Percentiles rank a stretch among this genome's conserved stretches.
Conservation (phyloP, 257 asterid genomes). For the Gentiana dahurica region DNA sequence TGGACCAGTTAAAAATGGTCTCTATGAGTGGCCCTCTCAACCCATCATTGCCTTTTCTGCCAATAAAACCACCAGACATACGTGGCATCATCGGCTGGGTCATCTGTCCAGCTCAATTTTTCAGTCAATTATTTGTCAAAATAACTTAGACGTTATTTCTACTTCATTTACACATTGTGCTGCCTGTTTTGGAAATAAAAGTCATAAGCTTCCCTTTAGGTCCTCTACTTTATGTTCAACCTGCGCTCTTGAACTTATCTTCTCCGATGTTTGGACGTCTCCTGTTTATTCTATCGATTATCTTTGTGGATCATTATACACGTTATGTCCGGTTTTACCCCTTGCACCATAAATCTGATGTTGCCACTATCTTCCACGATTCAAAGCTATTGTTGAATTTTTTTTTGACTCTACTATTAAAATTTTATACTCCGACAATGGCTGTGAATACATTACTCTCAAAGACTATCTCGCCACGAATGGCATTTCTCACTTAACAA, state of each 20-base stretch:
- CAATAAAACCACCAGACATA: too few species aligned
- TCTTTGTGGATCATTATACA: constrained; percentile 1
- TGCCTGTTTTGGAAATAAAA: neutral
- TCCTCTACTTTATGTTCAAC: neutral
- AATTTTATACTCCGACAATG: neutral
- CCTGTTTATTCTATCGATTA: neutral
- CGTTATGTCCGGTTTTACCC: neutral
- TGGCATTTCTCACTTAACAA: neutral
- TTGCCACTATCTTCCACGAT: neutral
- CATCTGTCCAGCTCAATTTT: neutral
- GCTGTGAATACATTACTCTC: neutral
- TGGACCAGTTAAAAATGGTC: neutral
- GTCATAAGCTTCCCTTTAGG: neutral
- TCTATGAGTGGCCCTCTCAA: neutral
- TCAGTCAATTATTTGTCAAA: neutral
- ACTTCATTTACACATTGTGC: neutral
- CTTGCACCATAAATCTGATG: neutral
- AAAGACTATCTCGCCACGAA: neutral
- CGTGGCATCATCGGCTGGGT: neutral
- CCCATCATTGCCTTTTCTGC: too few species aligned
- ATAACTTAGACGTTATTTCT: neutral
- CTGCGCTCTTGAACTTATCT: neutral
- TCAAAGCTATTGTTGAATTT: neutral
- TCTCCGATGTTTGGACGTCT: constrained; percentile 1
- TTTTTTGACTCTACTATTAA: neutral